Evolutionary conservation across 2,329 filamentous ascomycete genomes (phyloP).

Genomic region (Emmonsiellopsis sp.): DNA sequence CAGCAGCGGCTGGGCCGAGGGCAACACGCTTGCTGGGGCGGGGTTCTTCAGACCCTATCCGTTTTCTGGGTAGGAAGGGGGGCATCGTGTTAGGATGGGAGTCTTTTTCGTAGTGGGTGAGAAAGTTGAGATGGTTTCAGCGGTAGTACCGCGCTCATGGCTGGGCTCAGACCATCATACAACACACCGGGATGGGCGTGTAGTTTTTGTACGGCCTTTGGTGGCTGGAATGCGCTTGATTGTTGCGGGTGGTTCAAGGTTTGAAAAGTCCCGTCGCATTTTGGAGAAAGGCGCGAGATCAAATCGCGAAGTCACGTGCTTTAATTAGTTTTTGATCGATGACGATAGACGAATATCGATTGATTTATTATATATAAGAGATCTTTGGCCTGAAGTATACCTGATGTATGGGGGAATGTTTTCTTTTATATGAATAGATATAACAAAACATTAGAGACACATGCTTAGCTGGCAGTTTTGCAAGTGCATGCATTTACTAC

Average conservation of each 20-base stretch:
- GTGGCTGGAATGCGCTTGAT: no score
- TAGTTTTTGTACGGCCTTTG: not conserved
- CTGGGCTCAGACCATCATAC: not conserved
- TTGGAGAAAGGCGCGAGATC: not conserved
- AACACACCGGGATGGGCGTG: not conserved
- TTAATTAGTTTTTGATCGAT: not conserved
- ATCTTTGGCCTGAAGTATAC: no score
- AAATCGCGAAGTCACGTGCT: not conserved
- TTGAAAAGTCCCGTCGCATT: no score
- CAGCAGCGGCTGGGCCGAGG: not conserved
- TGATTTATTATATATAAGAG: no score
- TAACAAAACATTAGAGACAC: no score
- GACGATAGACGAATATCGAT: no score
- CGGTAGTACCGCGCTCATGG: not conserved
- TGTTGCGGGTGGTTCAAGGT: no score
- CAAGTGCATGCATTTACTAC: no score
- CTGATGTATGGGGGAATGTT: no score
- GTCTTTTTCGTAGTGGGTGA: not conserved
- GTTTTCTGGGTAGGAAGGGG: conserved; percentile 4
- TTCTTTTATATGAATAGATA: no score
- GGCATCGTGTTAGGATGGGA: not conserved
- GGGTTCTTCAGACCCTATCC: not conserved
- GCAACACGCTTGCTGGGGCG: not conserved
- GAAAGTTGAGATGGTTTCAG: not conserved
- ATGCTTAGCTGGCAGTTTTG: no score